Base-by-base conservation (phyloP, 805 yeast species). In the Starmerella sp. region DNA sequence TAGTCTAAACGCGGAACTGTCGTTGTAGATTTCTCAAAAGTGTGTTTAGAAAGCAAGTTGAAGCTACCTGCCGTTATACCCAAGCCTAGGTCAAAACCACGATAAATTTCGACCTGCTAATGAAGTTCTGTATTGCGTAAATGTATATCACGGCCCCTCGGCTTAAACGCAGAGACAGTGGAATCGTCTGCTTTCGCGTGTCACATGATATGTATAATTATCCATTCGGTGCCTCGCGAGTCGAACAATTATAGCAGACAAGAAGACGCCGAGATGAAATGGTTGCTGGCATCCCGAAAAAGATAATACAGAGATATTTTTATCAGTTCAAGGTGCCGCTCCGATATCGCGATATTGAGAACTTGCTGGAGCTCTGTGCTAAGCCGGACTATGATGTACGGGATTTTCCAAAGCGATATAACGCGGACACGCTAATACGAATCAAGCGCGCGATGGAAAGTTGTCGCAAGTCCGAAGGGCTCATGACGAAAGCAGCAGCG, bases 391-490 rank as follows among this genome's bases (percentile, higher is more conserved):
- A 57, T 35, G 59, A 56, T 5, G 54, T 54, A 5, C 38, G 46
- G 2, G 37, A 48, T n/a, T 50, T 66, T 14, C 86, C 87, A 1
- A 55, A 60, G 0, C 77, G 74, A 52, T 72, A 81, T 39, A 67
- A 64, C 10, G 80, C 84, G 0, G 67, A 72, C 1, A 90, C 85
- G 59, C 70, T 88, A 54, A 77, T 86, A 79, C 65, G 76, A 3
- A 80, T 86, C 71, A 86, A 86, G 65, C 75, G 77, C 32, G 81
- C 85, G 0, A 69, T 89, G 31, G 81, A 79, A 48, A 79, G 78
- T 52, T 73, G 84, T 51, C 68, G 96, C 44, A 72, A 70, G 6
- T 75, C 77, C 36, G 79, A 90, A 0, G 82, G 82, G 56, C 73
- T 83, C 0, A 73, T 78, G 2, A 82, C 84, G 61, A 75, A 65